Evolutionary conservation across 345 rosid genomes (phyloP).

Genomic region (Eucalyptus sp.): DNA sequence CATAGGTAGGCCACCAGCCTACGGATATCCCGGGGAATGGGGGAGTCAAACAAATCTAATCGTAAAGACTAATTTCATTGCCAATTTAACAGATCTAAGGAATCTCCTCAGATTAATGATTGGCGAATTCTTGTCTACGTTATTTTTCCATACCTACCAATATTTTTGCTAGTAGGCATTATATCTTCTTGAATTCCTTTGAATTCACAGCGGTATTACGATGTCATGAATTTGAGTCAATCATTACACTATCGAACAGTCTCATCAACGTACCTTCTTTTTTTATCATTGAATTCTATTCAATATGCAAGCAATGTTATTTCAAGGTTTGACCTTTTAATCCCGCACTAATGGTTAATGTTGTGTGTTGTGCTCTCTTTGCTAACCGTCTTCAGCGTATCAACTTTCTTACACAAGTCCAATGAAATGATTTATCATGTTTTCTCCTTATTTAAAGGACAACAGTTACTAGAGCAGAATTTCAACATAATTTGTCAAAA

Average conservation of each 20-base stretch:
- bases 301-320: not conserved
- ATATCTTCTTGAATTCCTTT: no score
- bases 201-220: rapidly evolving
- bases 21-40: rapidly evolving
- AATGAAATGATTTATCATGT: not conserved
- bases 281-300: not conserved
- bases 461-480: not conserved
- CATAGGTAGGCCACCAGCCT: no score
- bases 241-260: rapidly evolving
- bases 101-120: not conserved
- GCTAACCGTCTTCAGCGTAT: not conserved
- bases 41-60: no score
- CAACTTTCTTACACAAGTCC: not conserved
- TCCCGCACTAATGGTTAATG: not conserved
- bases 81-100: not conserved
- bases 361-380: not conserved
- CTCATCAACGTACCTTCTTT: rapidly evolving
- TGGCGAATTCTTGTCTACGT: not conserved
- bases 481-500: not conserved
- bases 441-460: not conserved
- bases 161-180: not conserved
- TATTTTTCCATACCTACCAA: no score
- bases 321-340: not conserved
- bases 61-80: no score
- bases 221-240: not conserved